Base-by-base conservation (phyloP, 2,329 filamentous ascomycete species). In the Fusarium sp. region DNA sequence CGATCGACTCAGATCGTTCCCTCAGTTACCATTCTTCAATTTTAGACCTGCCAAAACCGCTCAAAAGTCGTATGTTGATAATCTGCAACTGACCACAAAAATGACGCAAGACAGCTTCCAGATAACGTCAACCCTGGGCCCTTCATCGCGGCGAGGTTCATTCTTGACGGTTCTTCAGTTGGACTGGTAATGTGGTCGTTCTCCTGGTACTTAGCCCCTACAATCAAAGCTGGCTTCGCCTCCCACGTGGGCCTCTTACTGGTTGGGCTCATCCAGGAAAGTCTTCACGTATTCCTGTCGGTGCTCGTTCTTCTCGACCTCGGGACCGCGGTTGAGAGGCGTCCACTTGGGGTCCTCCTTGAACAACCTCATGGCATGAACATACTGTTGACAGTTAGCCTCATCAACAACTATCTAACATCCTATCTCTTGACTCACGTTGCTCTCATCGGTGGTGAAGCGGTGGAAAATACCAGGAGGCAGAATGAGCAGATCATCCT, bases 281-380 rank as follows among this genome's bases (percentile, higher is more conserved):
- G 84, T 77, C 59, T 78, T 73, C 39, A 97, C 83, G 76, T 99
- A 99, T 48, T 89, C 88, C 85, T 93, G 88, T 61, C 96, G 89
- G 78, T 90, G 92, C 53, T 86, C 82, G 81, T 98, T 99, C 63
- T 79, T 79, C 77, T 98, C 93, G 42, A 97, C 87, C 48, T 95
- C 92, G 7, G 84, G 81, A 9, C 87, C 89, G 58, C 96, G 89
- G 83, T 97, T 97, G 71, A 99, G 81, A 16, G 96, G 92, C 35
- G 94, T 98, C 96, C 96, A 99, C 82, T 98, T 98, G 33, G 96
- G 96, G 81, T 98, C 94, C 70, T 98, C 96, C 83, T 98, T 94
- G 88, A 98, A 99, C 52, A 99, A 85, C 59, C 96, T 88, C 93
- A 98, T 95, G 16, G 96, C 96, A 77, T 97, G 93, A 71, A 97